phyloP scores from a whole-genome alignment of 148 eudicot species.

The Dianthus caryophyllus region DNA sequence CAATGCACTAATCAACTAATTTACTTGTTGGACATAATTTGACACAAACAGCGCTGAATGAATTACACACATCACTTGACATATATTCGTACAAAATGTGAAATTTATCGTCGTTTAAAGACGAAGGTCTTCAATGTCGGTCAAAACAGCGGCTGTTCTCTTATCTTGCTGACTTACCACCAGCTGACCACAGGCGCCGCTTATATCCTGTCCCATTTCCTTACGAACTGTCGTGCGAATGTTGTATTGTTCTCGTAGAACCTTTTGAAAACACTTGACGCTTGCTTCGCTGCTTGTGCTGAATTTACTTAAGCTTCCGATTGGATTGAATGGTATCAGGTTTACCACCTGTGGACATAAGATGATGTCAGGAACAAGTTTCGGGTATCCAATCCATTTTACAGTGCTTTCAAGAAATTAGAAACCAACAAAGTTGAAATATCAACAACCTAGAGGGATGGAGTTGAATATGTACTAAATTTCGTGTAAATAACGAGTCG shows the following conservation, averaged over 20 bases:
- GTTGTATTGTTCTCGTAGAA: constrained; percentile 56
- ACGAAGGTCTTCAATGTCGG: constrained; percentile 89
- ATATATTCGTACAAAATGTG: not conserved
- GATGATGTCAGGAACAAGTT: not conserved
- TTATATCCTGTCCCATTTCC: constrained; percentile 98
- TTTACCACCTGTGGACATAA: constrained; percentile 58
- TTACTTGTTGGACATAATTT: not conserved
- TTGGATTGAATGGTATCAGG: constrained; percentile 89
- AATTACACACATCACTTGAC: not conserved
- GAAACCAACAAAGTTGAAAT: not conserved
- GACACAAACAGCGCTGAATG: not conserved
- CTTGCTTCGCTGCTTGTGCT: constrained; percentile 59
- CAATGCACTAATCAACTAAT: constrained; percentile 3
- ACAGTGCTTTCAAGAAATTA: no score
- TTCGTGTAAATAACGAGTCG: no score
- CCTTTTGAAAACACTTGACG: constrained; percentile 60
- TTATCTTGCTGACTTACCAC: constrained; percentile 56
- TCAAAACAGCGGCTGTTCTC: constrained; percentile 31
- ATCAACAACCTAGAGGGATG: not conserved
- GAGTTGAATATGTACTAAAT: no score
- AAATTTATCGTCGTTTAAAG: constrained; percentile 22
- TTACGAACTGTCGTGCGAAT: constrained; percentile 86
- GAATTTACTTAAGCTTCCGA: constrained; percentile 59
- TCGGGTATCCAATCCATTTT: not conserved
- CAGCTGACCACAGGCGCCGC: constrained; percentile 97